These are phyloP conservation scores for Microbotryum intermedium DNA, from an alignment of 1,284 basidiomycete genomes.

Conservation along the genomic window DNA sequence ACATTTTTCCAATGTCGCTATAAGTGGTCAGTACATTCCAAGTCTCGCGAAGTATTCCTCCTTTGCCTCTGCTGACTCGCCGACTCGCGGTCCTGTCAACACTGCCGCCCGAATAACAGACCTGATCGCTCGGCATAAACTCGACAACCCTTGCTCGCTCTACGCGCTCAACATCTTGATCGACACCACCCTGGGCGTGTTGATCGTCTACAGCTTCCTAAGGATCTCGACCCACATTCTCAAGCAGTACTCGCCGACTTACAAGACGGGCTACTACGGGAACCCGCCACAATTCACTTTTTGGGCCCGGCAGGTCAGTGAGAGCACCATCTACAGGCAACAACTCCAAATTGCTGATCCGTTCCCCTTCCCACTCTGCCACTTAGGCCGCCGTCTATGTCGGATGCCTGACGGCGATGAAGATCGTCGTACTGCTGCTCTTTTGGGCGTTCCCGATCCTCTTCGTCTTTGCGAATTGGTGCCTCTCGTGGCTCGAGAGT, in stretches of 20 bases:
- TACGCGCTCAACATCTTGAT: conserved; percentile 88
- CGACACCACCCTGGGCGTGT: conserved; percentile 88
- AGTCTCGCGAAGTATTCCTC: background rate
- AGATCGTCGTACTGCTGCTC: conserved; percentile 67
- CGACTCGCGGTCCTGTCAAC: conserved; percentile 45
- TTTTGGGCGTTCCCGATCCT: conserved; percentile 50
- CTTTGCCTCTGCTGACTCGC: background rate
- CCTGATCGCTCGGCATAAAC: conserved; percentile 51
- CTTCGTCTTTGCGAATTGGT: conserved; percentile 65
- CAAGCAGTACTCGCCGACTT: conserved; percentile 57
- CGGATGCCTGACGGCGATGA: conserved; percentile 76
- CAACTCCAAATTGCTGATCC: background rate
- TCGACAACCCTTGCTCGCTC: conserved; percentile 67
- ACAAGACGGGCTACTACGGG: conserved; percentile 80
- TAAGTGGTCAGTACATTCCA: conserved; percentile 36
- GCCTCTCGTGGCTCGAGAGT: conserved; percentile 64
- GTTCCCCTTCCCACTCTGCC: background rate
- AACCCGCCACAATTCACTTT: conserved; percentile 51
- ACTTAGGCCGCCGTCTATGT: conserved; percentile 83
- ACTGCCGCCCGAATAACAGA: conserved; percentile 55
- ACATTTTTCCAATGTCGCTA: conserved; percentile 75
- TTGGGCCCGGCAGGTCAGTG: conserved; percentile 11
- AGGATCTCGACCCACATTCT: conserved; percentile 60
- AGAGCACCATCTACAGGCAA: background rate
- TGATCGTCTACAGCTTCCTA: conserved; percentile 71